A percentile compares a stretch with the other conserved stretches of the same genome.
Evolutionary conservation across 352 stramenopile species (phyloP).

Genomic region (Globisporangium heterothallicum): DNA sequence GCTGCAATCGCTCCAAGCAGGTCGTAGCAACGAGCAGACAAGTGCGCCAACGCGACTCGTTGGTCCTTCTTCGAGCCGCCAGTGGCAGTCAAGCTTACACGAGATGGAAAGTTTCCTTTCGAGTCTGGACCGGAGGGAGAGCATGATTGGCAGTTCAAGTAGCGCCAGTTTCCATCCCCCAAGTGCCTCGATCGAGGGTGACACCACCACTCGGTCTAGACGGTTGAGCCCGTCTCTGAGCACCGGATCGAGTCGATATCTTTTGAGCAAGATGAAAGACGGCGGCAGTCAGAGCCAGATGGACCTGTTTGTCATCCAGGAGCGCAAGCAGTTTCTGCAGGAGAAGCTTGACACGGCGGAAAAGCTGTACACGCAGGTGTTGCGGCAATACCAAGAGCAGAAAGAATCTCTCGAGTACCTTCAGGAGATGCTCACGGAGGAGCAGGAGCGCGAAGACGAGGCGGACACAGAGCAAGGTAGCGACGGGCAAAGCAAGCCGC

Average conservation of each 20-base stretch:
- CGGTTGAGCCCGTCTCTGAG: background rate
- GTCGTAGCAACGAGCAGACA: background rate
- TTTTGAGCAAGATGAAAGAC: slow-evolving; percentile 20
- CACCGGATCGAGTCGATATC: slow-evolving; percentile 19
- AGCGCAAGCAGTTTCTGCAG: slow-evolving; percentile 35
- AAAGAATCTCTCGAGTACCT: slow-evolving; percentile 57
- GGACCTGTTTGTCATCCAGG: slow-evolving; percentile 29
- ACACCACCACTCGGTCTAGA: background rate
- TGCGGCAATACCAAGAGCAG: slow-evolving; percentile 64
- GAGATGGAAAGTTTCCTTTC: slow-evolving; percentile 57
- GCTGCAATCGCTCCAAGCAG: background rate
- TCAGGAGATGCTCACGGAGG: slow-evolving; percentile 48
- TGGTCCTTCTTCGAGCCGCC: background rate
- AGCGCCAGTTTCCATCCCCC: background rate
- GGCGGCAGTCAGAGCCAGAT: slow-evolving; percentile 14
- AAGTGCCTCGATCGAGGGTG: background rate
- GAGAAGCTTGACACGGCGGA: slow-evolving; percentile 67
- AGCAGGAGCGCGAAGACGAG: slow-evolving; percentile 28
- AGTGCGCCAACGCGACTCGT: background rate
- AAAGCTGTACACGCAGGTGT: slow-evolving; percentile 65
- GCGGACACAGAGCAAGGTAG: slow-evolving; percentile 23
- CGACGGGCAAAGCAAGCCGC: background rate
- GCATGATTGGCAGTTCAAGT: background rate
- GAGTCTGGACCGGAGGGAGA: slow-evolving; percentile 11
- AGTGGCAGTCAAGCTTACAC: slow-evolving; percentile 38